Conservation (phyloP, 202 grass and related monocot genomes). For the Eragrostis tef region DNA sequence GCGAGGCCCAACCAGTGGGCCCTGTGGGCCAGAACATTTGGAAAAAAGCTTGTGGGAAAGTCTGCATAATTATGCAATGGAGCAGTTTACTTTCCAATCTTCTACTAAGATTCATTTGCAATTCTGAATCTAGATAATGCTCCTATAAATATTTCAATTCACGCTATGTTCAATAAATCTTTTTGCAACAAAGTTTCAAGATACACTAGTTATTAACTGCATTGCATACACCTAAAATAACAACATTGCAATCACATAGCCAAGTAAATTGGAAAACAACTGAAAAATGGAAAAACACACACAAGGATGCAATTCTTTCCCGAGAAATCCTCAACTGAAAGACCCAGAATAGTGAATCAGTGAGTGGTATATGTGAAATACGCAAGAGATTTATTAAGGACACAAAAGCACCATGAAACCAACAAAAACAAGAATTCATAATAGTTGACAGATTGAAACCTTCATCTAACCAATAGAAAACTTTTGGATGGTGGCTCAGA, state of each 20-base stretch:
- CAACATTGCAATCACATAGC: neutral
- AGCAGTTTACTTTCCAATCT: neutral
- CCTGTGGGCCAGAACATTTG: neutral
- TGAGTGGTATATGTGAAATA: neutral
- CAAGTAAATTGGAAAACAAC: neutral
- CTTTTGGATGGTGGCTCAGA: constrained; percentile 16
- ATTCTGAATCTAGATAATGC: neutral
- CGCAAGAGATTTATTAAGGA: neutral
- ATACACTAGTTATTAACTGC: neutral
- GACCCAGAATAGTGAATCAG: neutral
- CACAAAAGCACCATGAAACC: neutral
- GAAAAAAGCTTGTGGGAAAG: neutral
- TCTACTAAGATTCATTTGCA: neutral
- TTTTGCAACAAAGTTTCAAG: neutral
- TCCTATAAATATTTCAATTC: neutral
- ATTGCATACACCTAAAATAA: neutral
- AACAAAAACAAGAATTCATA: neutral
- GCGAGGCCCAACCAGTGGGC: neutral
- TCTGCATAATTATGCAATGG: neutral
- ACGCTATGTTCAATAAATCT: neutral
- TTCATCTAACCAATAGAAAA: neutral
- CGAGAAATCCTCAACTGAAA: neutral
- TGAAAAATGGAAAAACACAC: neutral
- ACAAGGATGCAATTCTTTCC: neutral
- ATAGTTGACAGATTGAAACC: neutral